Base-by-base conservation (phyloP, 352 stramenopile species). In the Halophytophthora polymorphica region DNA sequence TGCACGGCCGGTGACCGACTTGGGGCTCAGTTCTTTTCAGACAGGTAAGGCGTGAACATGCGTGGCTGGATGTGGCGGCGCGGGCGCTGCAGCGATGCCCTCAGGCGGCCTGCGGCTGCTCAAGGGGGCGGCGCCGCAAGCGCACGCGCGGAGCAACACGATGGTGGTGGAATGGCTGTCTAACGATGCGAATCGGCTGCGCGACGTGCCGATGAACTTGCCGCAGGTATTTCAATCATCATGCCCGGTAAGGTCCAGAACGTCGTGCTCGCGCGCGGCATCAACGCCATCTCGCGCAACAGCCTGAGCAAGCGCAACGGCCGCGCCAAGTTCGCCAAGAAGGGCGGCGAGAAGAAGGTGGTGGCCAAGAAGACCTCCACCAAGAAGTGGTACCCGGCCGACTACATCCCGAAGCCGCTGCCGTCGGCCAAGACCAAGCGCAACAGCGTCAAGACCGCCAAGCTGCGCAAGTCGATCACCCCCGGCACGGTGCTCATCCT, bases 401-500 rank as follows among this genome's bases (percentile, higher is more conserved):
- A 87, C 55, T 81, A 76, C 66, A 73, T 87, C 56, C 73, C 73
- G 21, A 85, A 82, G 62, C 61, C 62, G 45, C 63, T 87, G 31
- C 56, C 63, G n/a, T 85, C 73, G 50, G 76, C 76, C 43, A 87
- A 87, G 67, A 87, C 73, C 53, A 74, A 71, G 45, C 76, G 76
- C 48, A 87, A 85, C 66, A 82, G 70, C 52, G 60, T 77, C 28
- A 97, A 98, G 61, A 81, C 94, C 21, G 84, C 92, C 36, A 98
- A 97, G 77, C 81, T 99, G 28, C 94, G 96, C 48, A 82, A 91
- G 54, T 97, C 88, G 44, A 98, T 99, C 77, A 98, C 89, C 40
- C 94, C 96, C 18, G 97, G 97, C 71, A 98, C 96, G 43, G 93
- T 99, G 31, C 83, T 98, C 18, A 99, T 99, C 66, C 77, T 99